Conservation (phyloP, 805 yeast species). For the Saturnispora hagleri region DNA sequence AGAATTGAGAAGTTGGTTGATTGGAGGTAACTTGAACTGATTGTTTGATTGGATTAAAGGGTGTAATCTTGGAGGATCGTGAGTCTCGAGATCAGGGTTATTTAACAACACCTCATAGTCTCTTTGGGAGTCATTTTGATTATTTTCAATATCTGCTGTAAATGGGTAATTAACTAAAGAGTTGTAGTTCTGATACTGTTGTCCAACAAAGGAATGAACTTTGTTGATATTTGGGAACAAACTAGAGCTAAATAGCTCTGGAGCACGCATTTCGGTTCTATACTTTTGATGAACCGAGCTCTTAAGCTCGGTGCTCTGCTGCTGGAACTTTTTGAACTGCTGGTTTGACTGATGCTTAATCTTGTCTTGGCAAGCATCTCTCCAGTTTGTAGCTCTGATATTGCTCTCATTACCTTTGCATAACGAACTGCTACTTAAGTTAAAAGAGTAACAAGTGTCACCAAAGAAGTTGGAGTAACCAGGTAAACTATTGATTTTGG, state of each 20-base stretch:
- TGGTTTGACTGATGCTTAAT: conserved; percentile 34
- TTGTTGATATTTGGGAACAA: conserved; percentile 14
- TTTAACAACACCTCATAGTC: conserved; percentile 43
- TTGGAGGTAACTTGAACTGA: conserved; percentile 19
- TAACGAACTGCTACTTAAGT: conserved; percentile 18
- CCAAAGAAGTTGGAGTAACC: conserved; percentile 22
- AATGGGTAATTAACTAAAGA: conserved; percentile 39
- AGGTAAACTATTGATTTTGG: conserved; percentile 9
- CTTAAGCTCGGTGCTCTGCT: conserved; percentile 23
- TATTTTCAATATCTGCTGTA: conserved; percentile 43
- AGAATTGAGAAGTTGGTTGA: conserved; percentile 12
- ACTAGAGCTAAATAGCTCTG: conserved; percentile 1
- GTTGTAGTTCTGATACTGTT: conserved; percentile 17
- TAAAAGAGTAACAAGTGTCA: conserved; percentile 30
- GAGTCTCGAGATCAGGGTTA: conserved; percentile 35
- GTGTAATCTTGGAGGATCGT: not conserved
- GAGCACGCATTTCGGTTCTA: not conserved
- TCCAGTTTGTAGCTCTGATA: conserved; percentile 35
- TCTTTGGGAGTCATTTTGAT: conserved; percentile 37
- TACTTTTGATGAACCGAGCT: not conserved
- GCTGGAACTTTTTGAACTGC: conserved; percentile 31
- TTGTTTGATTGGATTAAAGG: conserved; percentile 8
- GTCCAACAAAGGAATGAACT: conserved; percentile 19
- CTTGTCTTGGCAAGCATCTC: conserved; percentile 33
- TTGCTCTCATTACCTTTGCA: conserved; percentile 20